These are phyloP conservation scores for Aspergillus tubingensis DNA, from an alignment of 2,329 filamentous ascomycete genomes.

Conservation along the genomic window DNA sequence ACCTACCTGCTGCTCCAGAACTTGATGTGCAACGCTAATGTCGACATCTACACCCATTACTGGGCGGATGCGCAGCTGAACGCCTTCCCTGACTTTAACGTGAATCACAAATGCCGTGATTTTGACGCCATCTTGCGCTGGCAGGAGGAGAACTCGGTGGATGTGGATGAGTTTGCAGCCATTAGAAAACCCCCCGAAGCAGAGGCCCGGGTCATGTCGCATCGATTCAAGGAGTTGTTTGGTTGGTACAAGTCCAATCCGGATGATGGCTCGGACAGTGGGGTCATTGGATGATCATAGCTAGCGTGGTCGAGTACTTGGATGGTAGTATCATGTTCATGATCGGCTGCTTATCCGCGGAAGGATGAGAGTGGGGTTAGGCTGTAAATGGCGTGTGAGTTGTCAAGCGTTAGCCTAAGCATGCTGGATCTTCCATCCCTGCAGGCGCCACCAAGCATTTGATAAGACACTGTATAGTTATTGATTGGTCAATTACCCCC, in stretches of 20 bases:
- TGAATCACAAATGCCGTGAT: constrained; percentile 8
- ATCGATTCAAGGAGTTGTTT: constrained; percentile 5
- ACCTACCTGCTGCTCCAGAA: constrained; percentile 10
- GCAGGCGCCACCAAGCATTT: not conserved
- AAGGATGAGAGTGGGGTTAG: not conserved
- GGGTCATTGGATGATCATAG: not conserved
- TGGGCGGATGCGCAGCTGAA: constrained; percentile 4
- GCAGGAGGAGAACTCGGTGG: not conserved
- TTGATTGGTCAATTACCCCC: not conserved
- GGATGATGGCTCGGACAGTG: not conserved
- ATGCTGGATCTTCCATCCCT: not conserved
- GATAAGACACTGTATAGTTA: not conserved
- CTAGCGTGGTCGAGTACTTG: not conserved
- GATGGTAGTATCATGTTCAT: not conserved
- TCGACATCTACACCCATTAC: constrained; percentile 1
- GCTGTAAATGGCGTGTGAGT: not conserved
- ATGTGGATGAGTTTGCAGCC: not conserved
- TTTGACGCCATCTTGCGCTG: not conserved
- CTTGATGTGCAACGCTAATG: constrained; percentile 5
- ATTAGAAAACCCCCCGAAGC: not conserved
- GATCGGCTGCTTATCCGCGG: not conserved
- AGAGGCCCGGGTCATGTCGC: constrained; percentile 1
- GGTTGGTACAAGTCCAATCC: constrained; percentile 1
- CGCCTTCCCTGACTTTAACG: constrained; percentile 9
- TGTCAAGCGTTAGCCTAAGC: not conserved